Evolutionary conservation across 2,329 filamentous ascomycete species (phyloP).

Genomic region (Sarocladiaceae sp.): DNA sequence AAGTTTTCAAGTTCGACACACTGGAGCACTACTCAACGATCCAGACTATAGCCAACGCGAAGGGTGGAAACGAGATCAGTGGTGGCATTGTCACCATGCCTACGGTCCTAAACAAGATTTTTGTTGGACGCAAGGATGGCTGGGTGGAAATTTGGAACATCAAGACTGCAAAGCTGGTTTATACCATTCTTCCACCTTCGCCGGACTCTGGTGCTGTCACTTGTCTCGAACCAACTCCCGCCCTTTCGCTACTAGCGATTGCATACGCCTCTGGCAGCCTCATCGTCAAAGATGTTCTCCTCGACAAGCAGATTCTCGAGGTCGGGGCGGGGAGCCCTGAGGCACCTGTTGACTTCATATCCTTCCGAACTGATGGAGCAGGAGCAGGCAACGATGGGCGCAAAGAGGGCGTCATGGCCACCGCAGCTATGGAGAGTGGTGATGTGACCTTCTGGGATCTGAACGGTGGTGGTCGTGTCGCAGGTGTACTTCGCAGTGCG

Average conservation of each 20-base stretch:
- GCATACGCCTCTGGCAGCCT: constrained; percentile 77
- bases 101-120: constrained; percentile 93
- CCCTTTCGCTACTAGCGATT: constrained; percentile 78
- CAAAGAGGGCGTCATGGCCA: constrained; percentile 89
- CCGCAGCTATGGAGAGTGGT: constrained; percentile 68
- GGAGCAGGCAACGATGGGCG: constrained; percentile 85
- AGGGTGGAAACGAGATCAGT: constrained; percentile 62
- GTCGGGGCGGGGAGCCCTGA: constrained; percentile 61
- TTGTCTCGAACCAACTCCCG: constrained; percentile 76
- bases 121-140: constrained; percentile 81
- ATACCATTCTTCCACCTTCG: constrained; percentile 75
- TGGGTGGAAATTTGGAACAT: constrained; percentile 97
- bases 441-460: constrained; percentile 97
- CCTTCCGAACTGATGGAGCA: constrained; percentile 82
- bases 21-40: constrained; percentile 89
- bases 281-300: constrained; percentile 73
- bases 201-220: constrained; percentile 75
- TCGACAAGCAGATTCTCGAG: constrained; percentile 65
- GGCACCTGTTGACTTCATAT: constrained; percentile 69
- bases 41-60: constrained; percentile 47
- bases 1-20: constrained; percentile 81
- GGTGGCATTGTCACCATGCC: constrained; percentile 82
- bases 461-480: constrained; percentile 79
- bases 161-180: constrained; percentile 83
- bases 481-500: constrained; percentile 79